A percentile compares a stretch with the other conserved stretches of the same genome.
Conservation (phyloP, 139 green algal species). For the Tetradesmus lagerheimii region DNA sequence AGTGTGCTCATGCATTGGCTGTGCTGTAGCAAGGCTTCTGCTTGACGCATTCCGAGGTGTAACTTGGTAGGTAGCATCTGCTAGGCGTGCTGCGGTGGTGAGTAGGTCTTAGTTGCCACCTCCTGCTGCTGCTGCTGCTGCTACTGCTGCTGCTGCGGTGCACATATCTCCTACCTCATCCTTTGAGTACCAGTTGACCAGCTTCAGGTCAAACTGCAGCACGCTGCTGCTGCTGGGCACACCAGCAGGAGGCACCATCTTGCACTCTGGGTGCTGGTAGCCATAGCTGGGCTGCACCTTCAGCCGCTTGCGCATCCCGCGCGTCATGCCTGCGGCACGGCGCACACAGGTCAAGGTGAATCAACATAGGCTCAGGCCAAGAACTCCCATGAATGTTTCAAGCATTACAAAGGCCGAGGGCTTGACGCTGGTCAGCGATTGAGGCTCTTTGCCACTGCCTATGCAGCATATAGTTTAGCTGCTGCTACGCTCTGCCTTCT, state of each 20-base stretch:
- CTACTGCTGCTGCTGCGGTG: constrained; percentile 35
- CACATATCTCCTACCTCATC: constrained; percentile 40
- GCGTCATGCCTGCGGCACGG: constrained; percentile 60
- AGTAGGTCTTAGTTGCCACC: not conserved
- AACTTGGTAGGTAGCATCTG: not conserved
- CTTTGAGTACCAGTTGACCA: constrained; percentile 64
- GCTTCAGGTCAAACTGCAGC: constrained; percentile 72
- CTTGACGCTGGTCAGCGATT: no score
- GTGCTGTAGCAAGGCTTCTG: no score
- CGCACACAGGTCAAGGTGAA: not conserved
- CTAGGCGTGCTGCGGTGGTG: not conserved
- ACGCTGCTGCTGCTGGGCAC: not conserved
- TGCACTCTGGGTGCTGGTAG: constrained; percentile 75
- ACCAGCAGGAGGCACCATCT: constrained; percentile 61
- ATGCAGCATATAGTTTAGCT: no score
- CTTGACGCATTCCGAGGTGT: not conserved
- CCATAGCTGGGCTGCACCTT: constrained; percentile 77
- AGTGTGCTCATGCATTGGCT: no score
- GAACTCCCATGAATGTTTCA: not conserved
- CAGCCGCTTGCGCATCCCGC: constrained; percentile 62
- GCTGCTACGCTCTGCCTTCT: no score
- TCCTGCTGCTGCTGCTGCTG: not conserved
- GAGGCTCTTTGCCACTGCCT: no score
- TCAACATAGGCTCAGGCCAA: not conserved
- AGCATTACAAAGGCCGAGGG: no score